phyloP scores from a whole-genome alignment of 305 asterid species.

The Salvia sclarea region DNA sequence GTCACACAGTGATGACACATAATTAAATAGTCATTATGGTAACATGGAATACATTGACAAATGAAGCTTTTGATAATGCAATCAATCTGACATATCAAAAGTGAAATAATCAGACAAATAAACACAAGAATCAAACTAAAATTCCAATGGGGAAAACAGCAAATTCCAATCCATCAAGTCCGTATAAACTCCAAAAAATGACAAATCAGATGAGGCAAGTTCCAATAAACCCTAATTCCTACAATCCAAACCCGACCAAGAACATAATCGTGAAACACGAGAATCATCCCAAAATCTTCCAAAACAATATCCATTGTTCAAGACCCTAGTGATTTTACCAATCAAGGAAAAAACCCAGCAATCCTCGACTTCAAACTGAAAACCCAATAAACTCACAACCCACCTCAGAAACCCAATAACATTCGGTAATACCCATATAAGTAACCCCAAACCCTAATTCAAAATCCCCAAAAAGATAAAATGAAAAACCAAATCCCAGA shows the following conservation, averaged over 20 bases:
- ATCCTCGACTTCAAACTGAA: constrained; percentile 28
- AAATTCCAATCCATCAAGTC: constrained; percentile 20
- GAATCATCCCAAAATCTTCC: constrained; percentile 23
- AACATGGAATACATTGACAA: neutral
- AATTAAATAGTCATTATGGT: neutral
- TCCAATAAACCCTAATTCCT: constrained; percentile 42
- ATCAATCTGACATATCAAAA: constrained; percentile 22
- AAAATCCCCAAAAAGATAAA: constrained; percentile 21
- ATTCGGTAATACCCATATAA: constrained; percentile 22
- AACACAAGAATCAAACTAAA: neutral
- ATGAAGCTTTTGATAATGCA: constrained; percentile 2
- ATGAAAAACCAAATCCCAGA: constrained; percentile 23
- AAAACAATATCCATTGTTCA: constrained; percentile 5
- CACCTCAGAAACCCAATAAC: constrained; percentile 22
- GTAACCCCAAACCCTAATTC: constrained; percentile 37
- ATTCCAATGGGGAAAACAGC: constrained; percentile 1
- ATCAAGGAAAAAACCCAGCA: constrained; percentile 22
- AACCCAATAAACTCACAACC: constrained; percentile 29
- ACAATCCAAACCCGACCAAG: constrained; percentile 23
- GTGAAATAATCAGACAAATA: neutral
- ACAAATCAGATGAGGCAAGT: constrained; percentile 30
- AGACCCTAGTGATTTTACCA: constrained; percentile 10
- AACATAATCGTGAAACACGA: constrained; percentile 9
- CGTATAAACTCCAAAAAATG: constrained; percentile 12
- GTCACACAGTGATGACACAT: neutral